Conservation (phyloP, 805 yeast genomes). For the Nakazawaea sp. region DNA sequence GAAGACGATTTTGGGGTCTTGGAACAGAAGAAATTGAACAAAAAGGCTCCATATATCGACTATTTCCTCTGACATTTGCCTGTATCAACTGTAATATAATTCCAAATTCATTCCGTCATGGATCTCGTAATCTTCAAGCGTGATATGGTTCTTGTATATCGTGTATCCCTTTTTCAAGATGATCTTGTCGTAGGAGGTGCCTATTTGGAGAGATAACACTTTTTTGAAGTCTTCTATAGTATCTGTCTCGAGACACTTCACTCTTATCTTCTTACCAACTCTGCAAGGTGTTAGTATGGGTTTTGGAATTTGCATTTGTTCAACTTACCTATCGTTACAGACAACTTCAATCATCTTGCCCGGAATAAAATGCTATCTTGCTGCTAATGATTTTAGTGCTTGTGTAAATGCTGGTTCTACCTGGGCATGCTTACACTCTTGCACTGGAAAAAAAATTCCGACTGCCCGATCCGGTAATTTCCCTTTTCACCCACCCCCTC, state of each 20-base stretch:
- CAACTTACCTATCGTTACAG: slow-evolving; percentile 62
- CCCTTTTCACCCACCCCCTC: not conserved
- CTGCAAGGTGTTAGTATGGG: slow-evolving; percentile 25
- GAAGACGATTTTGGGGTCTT: slow-evolving; percentile 11
- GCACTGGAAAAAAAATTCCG: too few relatives aligned
- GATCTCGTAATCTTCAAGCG: slow-evolving; percentile 90
- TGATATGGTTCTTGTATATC: slow-evolving; percentile 81
- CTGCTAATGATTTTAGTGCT: too few relatives aligned
- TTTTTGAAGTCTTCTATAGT: slow-evolving; percentile 87
- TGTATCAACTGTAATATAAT: slow-evolving; percentile 55
- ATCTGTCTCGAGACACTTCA: slow-evolving; percentile 82
- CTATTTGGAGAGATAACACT: slow-evolving; percentile 75
- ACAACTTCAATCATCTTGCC: slow-evolving; percentile 75
- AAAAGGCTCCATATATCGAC: slow-evolving; percentile 32
- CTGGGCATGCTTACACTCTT: too few relatives aligned
- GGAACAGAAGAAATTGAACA: slow-evolving; percentile 6
- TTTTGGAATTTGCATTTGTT: not conserved
- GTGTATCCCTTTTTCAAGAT: slow-evolving; percentile 82
- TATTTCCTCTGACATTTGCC: slow-evolving; percentile 20
- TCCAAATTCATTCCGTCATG: slow-evolving; percentile 87
- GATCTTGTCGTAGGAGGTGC: slow-evolving; percentile 59
- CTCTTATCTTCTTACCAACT: slow-evolving; percentile 80
- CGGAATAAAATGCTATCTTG: too few relatives aligned
- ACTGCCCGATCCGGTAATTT: not conserved
- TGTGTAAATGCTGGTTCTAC: too few relatives aligned